A percentile compares a stretch with the other conserved stretches of the same genome.
These are phyloP conservation scores for Carpinus viminea DNA, from an alignment of 306 rosid genomes.

Conservation along the genomic window DNA sequence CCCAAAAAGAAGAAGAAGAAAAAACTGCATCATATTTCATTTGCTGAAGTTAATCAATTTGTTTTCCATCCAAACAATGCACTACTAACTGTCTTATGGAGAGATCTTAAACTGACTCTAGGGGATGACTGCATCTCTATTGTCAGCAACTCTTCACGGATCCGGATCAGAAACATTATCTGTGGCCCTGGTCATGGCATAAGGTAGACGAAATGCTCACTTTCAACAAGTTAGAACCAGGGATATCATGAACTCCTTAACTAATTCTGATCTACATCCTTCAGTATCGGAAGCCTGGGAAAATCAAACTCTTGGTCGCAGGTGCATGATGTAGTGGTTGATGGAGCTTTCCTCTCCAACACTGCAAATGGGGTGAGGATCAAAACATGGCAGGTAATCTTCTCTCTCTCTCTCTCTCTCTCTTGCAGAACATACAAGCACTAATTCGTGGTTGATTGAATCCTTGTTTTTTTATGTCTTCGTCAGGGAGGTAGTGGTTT, in stretches of 20 bases:
- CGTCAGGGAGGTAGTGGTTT: slow-evolving; percentile 78
- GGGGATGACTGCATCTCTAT: slow-evolving; percentile 95
- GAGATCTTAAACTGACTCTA: slow-evolving; percentile 33
- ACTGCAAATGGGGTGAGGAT: slow-evolving; percentile 83
- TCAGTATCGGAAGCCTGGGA: slow-evolving; percentile 97
- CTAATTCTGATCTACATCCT: slow-evolving; percentile 24
- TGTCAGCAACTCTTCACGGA: slow-evolving; percentile 73
- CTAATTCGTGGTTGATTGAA: neutral
- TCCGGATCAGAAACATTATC: slow-evolving; percentile 57
- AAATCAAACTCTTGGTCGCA: slow-evolving; percentile 60
- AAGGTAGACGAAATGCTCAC: slow-evolving; percentile 50
- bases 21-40: neutral
- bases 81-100: neutral
- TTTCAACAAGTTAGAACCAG: slow-evolving; percentile 4
- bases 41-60: neutral
- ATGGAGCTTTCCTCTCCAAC: slow-evolving; percentile 63
- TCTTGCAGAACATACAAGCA: neutral
- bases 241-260: slow-evolving; percentile 15
- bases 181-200: slow-evolving; percentile 99
- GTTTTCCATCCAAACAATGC: neutral
- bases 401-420: neutral
- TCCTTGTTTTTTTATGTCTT: slow-evolving; percentile 10
- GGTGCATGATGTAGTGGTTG: slow-evolving; percentile 58
- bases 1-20: neutral
- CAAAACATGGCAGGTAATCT: slow-evolving; percentile 94